A percentile compares a stretch with the other conserved stretches of the same genome.
These are phyloP conservation scores for Begonia peltatifolia DNA, from an alignment of 306 rosid genomes.

Conservation along the genomic window DNA sequence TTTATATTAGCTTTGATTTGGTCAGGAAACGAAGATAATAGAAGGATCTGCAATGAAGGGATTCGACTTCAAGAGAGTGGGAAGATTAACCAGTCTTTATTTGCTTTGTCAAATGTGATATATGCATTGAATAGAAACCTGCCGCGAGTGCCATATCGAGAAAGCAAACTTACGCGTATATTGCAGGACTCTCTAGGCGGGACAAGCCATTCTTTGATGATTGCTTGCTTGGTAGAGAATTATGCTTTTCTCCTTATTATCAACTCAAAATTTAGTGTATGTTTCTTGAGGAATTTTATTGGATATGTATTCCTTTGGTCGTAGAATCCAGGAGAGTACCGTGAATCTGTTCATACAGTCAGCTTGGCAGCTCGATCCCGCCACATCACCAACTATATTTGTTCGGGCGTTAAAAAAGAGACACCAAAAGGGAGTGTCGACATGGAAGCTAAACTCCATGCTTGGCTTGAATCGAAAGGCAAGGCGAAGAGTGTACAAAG, in stretches of 20 bases:
- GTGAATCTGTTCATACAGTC: constrained; percentile 85
- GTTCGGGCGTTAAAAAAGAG: constrained; percentile 51
- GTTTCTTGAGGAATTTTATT: too few species aligned
- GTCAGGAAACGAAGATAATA: constrained; percentile 88
- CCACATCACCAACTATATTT: constrained; percentile 52
- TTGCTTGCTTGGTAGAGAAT: constrained; percentile 75
- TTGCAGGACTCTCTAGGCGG: constrained; percentile 92
- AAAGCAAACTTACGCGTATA: constrained; percentile 92
- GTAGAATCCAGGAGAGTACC: constrained; percentile 92
- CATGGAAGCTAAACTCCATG: constrained; percentile 73
- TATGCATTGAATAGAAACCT: constrained; percentile 76
- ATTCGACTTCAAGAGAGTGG: constrained; percentile 94
- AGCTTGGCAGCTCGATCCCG: constrained; percentile 87
- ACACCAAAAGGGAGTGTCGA: constrained; percentile 57
- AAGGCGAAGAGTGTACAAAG: constrained; percentile 54
- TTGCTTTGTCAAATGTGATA: constrained; percentile 85
- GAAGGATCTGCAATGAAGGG: constrained; percentile 85
- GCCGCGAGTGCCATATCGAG: constrained; percentile 64
- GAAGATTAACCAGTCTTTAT: constrained; percentile 83
- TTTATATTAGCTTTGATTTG: too few species aligned
- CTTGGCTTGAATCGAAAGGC: constrained; percentile 85
- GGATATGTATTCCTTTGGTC: constrained; percentile 6
- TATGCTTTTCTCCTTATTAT: background rate
- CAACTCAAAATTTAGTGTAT: too few species aligned
- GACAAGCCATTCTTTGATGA: constrained; percentile 66